Percentiles rank a stretch among this genome's conserved stretches.
These are phyloP conservation scores for Chaetomium strumarium DNA, from an alignment of 2,329 filamentous ascomycete genomes.

Conservation along the genomic window DNA sequence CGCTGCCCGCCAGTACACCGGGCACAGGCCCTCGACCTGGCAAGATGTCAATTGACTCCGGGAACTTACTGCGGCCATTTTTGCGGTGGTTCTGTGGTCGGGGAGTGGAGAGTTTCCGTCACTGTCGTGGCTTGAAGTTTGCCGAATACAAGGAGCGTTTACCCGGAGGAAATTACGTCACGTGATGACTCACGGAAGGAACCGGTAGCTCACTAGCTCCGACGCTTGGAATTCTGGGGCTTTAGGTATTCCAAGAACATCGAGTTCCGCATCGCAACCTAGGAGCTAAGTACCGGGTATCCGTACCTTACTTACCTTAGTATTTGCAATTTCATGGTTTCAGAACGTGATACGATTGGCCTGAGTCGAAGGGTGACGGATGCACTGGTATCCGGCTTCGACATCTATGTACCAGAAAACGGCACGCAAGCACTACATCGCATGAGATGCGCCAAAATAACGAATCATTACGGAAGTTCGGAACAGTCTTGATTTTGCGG, in stretches of 20 bases:
- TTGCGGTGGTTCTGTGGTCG: constrained; percentile 44
- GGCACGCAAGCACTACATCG: background rate
- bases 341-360: too few relatives aligned
- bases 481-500: constrained; percentile 5
- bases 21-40: background rate
- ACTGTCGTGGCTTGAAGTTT: constrained; percentile 40
- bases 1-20: background rate
- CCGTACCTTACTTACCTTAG: too few relatives aligned
- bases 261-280: too few relatives aligned
- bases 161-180: constrained; percentile 18
- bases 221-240: too few relatives aligned
- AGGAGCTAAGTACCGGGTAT: too few relatives aligned
- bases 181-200: constrained; percentile 21
- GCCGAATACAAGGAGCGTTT: constrained; percentile 22
- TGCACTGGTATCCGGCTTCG: too few relatives aligned
- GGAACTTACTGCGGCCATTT: constrained; percentile 64
- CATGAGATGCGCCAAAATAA: background rate
- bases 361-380: too few relatives aligned
- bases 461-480: background rate
- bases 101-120: constrained; percentile 45
- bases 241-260: too few relatives aligned
- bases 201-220: constrained; percentile 6
- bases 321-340: too few relatives aligned
- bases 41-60: constrained; percentile 16
- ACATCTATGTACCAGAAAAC: background rate